Base-by-base conservation (phyloP, 805 yeast species). In the Saccharomycopsis sp. region DNA sequence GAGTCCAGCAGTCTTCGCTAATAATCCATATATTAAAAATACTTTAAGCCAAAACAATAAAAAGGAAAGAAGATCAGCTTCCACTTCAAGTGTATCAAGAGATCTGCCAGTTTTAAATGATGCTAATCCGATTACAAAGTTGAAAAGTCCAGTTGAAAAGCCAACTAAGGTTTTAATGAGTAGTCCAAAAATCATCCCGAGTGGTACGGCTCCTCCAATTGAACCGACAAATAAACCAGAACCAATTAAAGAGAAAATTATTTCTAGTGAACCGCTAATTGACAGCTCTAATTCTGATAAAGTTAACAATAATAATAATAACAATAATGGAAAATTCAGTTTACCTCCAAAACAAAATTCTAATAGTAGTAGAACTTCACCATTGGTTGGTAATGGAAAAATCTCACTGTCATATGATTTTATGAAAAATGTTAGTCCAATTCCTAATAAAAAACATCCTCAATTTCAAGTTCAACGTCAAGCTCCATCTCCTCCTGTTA, bases 21-120 rank as follows among this genome's bases (percentile, higher is more conserved):
- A 35, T 18, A 45, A 39, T 29, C 49, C 49, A 12, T 45, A 38
- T 33, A 42, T 45, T 25, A 33, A 40, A 25, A 45, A 45, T 32
- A 43, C 47, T 12, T 31, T 43, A 8, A 20, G 14, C 12, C 15
- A 8, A 28, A n/a, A 9, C 8, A 9, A 14, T 5, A 31, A 17
- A 17, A 14, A 31, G 17, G 26, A 23, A 23, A 10, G 10, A 23
- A 6, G 10, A 10, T 10, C 26, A 23, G 10, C 10, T 23, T 23
- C 26, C 6, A 23, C 26, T 8, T 23, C 10, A 23, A n/a, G n/a
- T n/a, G n/a, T n/a, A n/a, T n/a, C n/a, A n/a, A n/a, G n/a, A n/a
- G n/a, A n/a, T n/a, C n/a, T n/a, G n/a, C n/a, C n/a, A n/a, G n/a
- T n/a, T n/a, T n/a, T n/a, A n/a, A n/a, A n/a, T n/a, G n/a, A n/a